Evolutionary conservation across 2,329 filamentous ascomycete species (phyloP).

Genomic region (Pseudofabraea citricarpa): DNA sequence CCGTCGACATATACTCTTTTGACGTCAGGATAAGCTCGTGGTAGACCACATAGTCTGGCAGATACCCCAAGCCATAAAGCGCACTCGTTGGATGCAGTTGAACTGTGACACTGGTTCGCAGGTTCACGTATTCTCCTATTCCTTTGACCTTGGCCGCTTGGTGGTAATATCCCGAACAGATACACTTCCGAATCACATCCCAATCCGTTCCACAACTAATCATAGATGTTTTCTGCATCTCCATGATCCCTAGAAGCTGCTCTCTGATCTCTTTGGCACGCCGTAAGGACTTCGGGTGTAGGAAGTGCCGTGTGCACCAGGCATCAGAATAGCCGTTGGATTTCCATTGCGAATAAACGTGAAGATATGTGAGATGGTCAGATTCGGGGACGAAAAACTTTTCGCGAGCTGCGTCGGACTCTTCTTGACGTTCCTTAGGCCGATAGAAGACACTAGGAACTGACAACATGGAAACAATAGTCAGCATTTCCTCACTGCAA

Average conservation of each 20-base stretch:
- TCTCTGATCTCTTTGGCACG: slow-evolving; percentile 91
- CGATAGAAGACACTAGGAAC: slow-evolving; percentile 96
- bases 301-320: slow-evolving; percentile 90
- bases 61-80: slow-evolving; percentile 85
- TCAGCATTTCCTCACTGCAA: slow-evolving; percentile 97
- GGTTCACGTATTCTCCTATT: slow-evolving; percentile 94
- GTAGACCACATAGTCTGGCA: slow-evolving; percentile 96
- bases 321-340: slow-evolving; percentile 82
- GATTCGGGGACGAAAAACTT: slow-evolving; percentile 99
- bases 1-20: slow-evolving; percentile 97
- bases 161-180: slow-evolving; percentile 97
- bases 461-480: slow-evolving; percentile 95
- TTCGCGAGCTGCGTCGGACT: slow-evolving; percentile 90
- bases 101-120: slow-evolving; percentile 89
- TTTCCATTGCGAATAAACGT: slow-evolving; percentile 95
- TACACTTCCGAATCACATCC: slow-evolving; percentile 92
- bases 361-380: slow-evolving; percentile 90
- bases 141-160: slow-evolving; percentile 95
- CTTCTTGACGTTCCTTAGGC: slow-evolving; percentile 92
- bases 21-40: slow-evolving; percentile 95
- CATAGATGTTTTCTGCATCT: slow-evolving; percentile 84
- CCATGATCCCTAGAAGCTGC: slow-evolving; percentile 91
- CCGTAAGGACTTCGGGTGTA: slow-evolving; percentile 90
- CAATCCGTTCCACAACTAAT: slow-evolving; percentile 92
- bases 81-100: slow-evolving; percentile 92